phyloP scores from a whole-genome alignment of 352 stramenopile genomes.

The Globisporangium viniferum region DNA sequence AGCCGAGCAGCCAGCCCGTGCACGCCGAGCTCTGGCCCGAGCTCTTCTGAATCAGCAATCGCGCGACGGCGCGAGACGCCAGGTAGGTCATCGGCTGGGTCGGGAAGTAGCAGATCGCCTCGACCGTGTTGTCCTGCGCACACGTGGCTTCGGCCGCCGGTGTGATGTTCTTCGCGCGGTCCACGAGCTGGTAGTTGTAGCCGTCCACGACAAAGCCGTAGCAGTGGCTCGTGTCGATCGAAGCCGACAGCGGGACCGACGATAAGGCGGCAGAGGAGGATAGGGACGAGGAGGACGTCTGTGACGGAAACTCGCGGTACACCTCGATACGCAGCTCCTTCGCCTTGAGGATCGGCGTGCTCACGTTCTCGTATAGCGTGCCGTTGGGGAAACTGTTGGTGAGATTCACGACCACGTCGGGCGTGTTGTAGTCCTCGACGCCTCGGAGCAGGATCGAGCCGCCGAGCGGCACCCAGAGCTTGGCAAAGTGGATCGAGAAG shows the following conservation, averaged over 20 bases:
- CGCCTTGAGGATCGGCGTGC: conserved; percentile 31
- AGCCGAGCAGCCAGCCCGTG: conserved; percentile 62
- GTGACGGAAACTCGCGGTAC: conserved; percentile 28
- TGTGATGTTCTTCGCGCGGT: conserved; percentile 36
- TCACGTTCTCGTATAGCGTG: conserved; percentile 22
- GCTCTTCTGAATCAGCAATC: conserved; percentile 49
- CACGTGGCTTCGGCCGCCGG: conserved; percentile 47
- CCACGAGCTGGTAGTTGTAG: conserved; percentile 45
- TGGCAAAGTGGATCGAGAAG: conserved; percentile 44
- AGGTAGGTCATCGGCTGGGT: conserved; percentile 32
- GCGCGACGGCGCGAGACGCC: conserved; percentile 41
- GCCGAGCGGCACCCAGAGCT: conserved; percentile 43
- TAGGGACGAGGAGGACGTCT: not conserved
- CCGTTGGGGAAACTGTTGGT: conserved; percentile 32
- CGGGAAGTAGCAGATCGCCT: conserved; percentile 52
- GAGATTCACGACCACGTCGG: conserved; percentile 40
- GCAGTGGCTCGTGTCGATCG: conserved; percentile 22
- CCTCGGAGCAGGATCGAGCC: conserved; percentile 38
- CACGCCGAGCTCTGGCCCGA: conserved; percentile 30
- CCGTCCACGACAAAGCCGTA: conserved; percentile 55
- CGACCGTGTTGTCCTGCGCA: conserved; percentile 53
- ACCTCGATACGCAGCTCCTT: conserved; percentile 60
- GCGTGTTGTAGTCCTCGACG: conserved; percentile 40
- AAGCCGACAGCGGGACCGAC: not conserved
- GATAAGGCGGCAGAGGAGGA: too few species aligned